Evolutionary conservation across 345 rosid genomes (phyloP).

Genomic region (Ceriops tagal): DNA sequence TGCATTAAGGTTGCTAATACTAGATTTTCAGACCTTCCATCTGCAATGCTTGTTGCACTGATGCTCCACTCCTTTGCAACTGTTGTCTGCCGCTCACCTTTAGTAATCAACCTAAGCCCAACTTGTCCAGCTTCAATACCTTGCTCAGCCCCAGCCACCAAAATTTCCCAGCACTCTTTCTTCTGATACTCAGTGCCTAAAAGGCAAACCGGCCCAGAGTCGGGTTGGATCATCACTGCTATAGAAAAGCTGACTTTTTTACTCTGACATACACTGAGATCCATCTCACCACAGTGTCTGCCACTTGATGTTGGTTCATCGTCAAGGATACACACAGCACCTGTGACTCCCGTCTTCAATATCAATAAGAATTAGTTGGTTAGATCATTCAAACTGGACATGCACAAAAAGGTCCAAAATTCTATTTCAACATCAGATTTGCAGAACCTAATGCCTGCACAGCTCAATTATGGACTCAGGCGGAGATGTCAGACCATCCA

Average conservation of each 20-base stretch:
- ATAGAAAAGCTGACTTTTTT: conserved; percentile 86
- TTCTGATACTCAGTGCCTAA: conserved; percentile 94
- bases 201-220: conserved; percentile 99
- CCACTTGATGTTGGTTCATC: conserved; percentile 93
- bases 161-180: conserved; percentile 94
- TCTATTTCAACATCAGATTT: neutral
- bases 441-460: neutral
- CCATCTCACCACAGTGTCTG: conserved; percentile 82
- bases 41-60: conserved; percentile 96
- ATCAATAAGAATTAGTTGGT: conserved; percentile 14
- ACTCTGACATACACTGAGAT: conserved; percentile 66
- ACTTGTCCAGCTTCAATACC: conserved; percentile 99
- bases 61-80: conserved; percentile 95
- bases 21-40: conserved; percentile 77
- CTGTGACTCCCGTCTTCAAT: conserved; percentile 76
- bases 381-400: conserved; percentile 8
- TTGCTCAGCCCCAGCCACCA: conserved; percentile 99
- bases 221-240: conserved; percentile 92
- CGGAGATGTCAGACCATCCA: neutral
- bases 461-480: conserved; percentile 2
- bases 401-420: neutral
- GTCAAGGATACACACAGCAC: conserved; percentile 90
- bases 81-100: conserved; percentile 89
- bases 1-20: conserved; percentile 9
- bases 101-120: conserved; percentile 86